These are phyloP conservation scores for Kuraishia hungarica DNA, from an alignment of 805 yeast species.

Conservation along the genomic window DNA sequence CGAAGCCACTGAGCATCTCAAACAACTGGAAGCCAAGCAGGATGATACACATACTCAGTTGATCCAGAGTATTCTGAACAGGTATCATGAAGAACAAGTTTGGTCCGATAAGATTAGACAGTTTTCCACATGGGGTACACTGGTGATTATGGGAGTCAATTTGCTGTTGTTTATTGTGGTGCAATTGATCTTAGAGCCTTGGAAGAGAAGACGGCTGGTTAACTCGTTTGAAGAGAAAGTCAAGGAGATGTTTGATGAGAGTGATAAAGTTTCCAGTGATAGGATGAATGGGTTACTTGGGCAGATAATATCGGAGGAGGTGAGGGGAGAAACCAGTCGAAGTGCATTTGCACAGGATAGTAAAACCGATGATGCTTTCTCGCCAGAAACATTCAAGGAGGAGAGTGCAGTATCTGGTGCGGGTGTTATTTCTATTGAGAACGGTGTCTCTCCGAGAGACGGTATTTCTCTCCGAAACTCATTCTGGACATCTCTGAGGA, in stretches of 20 bases:
- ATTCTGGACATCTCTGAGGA: background rate
- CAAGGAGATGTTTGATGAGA: constrained; percentile 36
- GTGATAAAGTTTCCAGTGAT: background rate
- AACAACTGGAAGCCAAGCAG: constrained; percentile 47
- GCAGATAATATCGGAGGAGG: background rate
- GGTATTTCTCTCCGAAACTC: no score
- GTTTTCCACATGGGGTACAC: constrained; percentile 96
- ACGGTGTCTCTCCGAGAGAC: background rate
- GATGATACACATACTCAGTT: constrained; percentile 64
- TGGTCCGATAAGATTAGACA: constrained; percentile 96
- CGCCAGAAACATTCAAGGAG: no score
- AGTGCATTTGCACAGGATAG: no score
- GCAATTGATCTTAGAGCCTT: constrained; percentile 87
- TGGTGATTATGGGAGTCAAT: constrained; percentile 82
- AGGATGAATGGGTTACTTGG: background rate
- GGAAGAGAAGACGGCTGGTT: constrained; percentile 80
- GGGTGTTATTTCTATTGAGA: no score
- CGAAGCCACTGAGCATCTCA: constrained; percentile 37
- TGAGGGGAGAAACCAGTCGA: no score
- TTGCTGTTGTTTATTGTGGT: constrained; percentile 69
- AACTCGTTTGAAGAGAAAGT: constrained; percentile 80
- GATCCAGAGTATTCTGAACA: constrained; percentile 68
- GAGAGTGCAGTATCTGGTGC: no score
- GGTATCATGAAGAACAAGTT: constrained; percentile 95
- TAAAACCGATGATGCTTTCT: no score